Conservation (phyloP, 2,329 filamentous ascomycete genomes). For the Cytospora mali region DNA sequence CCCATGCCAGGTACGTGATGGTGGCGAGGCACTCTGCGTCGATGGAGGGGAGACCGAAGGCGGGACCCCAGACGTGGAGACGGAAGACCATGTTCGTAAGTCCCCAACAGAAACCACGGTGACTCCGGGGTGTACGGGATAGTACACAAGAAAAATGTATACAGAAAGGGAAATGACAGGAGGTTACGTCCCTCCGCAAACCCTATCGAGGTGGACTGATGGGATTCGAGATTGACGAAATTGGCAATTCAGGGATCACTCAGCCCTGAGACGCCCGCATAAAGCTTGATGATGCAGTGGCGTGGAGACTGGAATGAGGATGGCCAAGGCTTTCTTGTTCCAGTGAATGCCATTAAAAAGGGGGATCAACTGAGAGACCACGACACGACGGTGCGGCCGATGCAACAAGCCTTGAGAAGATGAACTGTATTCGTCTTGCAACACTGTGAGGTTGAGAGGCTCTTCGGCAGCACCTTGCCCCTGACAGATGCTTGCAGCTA, state of each 20-base stretch:
- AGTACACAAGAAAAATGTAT: neutral
- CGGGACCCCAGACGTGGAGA: constrained; percentile 88
- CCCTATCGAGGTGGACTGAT: constrained; percentile 16
- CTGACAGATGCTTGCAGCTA: neutral
- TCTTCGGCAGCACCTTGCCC: neutral
- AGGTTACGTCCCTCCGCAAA: constrained; percentile 17
- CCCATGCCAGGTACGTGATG: constrained; percentile 73
- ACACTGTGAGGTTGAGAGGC: neutral
- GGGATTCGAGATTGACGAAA: constrained; percentile 19
- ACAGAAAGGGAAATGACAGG: constrained; percentile 18
- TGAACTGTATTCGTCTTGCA: neutral
- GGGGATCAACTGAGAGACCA: neutral
- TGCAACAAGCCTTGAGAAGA: neutral
- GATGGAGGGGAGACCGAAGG: constrained; percentile 85
- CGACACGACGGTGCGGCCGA: neutral
- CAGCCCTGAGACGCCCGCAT: neutral
- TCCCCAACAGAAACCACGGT: constrained; percentile 10
- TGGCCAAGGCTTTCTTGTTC: neutral
- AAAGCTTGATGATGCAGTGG: constrained; percentile 14
- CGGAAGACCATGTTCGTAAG: constrained; percentile 55
- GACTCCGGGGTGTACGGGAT: constrained; percentile 1
- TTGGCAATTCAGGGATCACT: constrained; percentile 1
- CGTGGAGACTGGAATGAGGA: neutral
- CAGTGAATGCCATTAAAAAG: neutral
- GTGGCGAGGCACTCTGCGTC: constrained; percentile 88